Evolutionary conservation across 202 grass and related monocot genomes (phyloP).

Genomic region (Tripidium arundinaceum): DNA sequence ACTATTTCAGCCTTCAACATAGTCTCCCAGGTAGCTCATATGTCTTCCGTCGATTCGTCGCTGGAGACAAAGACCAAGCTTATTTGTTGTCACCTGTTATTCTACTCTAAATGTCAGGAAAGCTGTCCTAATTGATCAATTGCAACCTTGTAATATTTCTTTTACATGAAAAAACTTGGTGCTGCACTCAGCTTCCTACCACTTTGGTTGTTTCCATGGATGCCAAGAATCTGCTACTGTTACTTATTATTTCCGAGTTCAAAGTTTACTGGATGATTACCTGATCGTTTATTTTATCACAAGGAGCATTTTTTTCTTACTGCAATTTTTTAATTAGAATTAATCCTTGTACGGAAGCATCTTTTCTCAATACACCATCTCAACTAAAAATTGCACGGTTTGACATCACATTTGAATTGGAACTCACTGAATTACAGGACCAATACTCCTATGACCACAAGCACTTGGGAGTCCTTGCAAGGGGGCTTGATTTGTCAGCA

Average conservation of each 20-base stretch:
- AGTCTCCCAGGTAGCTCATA: conserved; percentile 18
- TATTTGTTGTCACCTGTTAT: conserved; percentile 40
- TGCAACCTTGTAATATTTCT: neutral
- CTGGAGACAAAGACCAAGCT: neutral
- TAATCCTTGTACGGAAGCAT: too few relatives aligned
- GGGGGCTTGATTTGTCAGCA: neutral
- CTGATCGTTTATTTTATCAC: too few relatives aligned
- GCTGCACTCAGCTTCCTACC: neutral
- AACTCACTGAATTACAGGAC: neutral
- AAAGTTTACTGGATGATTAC: too few relatives aligned
- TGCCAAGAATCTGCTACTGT: too few relatives aligned
- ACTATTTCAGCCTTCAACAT: conserved; percentile 28
- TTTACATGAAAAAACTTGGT: neutral
- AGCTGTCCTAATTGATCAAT: neutral
- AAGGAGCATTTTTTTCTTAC: too few relatives aligned
- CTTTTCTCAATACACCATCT: neutral
- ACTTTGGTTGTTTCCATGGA: too few relatives aligned
- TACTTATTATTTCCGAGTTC: too few relatives aligned
- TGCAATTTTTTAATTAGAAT: too few relatives aligned
- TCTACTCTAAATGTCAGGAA: conserved; percentile 12
- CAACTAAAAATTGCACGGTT: neutral
- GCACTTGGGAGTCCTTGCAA: neutral
- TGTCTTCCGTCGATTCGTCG: neutral
- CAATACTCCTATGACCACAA: neutral
- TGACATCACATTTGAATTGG: neutral